These are phyloP conservation scores for Oryza rufipogon DNA, from an alignment of 176 grass and related monocot species.

Conservation along the genomic window DNA sequence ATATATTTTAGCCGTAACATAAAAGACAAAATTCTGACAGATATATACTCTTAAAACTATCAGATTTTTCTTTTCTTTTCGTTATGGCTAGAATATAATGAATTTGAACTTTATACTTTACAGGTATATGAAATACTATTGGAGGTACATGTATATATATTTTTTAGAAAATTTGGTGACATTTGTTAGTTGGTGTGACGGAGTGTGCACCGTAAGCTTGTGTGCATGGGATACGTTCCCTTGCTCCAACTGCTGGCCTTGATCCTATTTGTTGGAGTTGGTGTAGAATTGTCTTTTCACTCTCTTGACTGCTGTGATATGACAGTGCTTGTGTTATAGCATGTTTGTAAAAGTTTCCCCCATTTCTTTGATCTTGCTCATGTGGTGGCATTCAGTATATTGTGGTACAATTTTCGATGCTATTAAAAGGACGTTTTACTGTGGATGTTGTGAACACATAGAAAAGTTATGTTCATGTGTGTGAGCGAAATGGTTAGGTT, in stretches of 20 bases:
- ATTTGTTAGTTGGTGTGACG: too few species aligned
- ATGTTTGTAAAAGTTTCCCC: not conserved
- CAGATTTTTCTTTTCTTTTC: too few species aligned
- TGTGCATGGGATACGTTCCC: too few species aligned
- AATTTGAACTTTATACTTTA: too few species aligned
- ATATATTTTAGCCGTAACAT: too few species aligned
- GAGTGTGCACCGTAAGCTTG: too few species aligned
- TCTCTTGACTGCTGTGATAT: slow-evolving; percentile 12
- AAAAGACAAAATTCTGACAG: too few species aligned
- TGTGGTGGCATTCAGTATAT: not conserved
- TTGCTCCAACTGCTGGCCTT: slow-evolving; percentile 1
- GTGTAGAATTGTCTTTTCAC: slow-evolving; percentile 9
- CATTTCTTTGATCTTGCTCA: slow-evolving; percentile 21
- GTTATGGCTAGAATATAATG: too few species aligned
- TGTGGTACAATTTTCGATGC: not conserved
- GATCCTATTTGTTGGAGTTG: slow-evolving; percentile 5
- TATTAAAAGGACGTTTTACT: not conserved
- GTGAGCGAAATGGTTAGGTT: slow-evolving; percentile 1
- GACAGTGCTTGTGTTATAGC: not conserved
- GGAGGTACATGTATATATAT: too few species aligned
- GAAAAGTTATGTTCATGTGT: slow-evolving; percentile 26
- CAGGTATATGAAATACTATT: too few species aligned
- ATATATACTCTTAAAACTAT: too few species aligned
- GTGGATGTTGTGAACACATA: not conserved
- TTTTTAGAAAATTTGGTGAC: too few species aligned